A percentile compares a stretch with the other conserved stretches of the same genome.
phyloP scores from a whole-genome alignment of 2,329 filamentous ascomycete species.

The Leptoxyphium fumago region DNA sequence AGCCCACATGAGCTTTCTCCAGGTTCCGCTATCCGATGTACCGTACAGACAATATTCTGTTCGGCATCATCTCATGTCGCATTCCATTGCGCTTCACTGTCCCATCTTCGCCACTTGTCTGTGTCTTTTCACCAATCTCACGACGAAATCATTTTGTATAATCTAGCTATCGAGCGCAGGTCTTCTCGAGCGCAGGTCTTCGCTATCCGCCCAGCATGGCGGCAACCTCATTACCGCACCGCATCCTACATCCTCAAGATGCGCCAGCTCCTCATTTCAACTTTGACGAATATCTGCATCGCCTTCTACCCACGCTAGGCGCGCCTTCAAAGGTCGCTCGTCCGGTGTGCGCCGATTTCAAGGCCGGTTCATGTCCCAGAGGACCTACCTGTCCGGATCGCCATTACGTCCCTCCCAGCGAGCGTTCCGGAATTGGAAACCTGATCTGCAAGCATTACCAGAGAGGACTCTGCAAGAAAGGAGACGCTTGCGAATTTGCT shows the following conservation, averaged over 20 bases:
- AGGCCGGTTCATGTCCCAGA: constrained; percentile 71
- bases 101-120: too few species aligned
- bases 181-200: too few species aligned
- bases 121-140: too few species aligned
- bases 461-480: constrained; percentile 93
- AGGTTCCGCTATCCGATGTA: too few species aligned
- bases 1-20: too few species aligned
- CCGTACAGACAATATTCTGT: too few species aligned
- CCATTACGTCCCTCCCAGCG: constrained; percentile 44
- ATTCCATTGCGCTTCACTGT: too few species aligned
- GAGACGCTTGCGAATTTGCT: constrained; percentile 88
- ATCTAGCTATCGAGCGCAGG: too few species aligned
- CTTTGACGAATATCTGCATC: constrained; percentile 20
- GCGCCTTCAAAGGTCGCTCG: constrained; percentile 22
- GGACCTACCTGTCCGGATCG: constrained; percentile 76
- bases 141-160: too few species aligned
- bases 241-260: constrained; percentile 18
- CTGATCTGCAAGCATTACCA: constrained; percentile 99
- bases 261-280: constrained; percentile 16
- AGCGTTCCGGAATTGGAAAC: constrained; percentile 18
- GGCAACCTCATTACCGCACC: constrained; percentile 10
- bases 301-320: constrained; percentile 17
- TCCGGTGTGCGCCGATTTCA: constrained; percentile 74
- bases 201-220: constrained; percentile 8
- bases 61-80: too few species aligned